Base-by-base conservation (phyloP, 1,284 basidiomycete species). In the Pholiota adiposa region DNA sequence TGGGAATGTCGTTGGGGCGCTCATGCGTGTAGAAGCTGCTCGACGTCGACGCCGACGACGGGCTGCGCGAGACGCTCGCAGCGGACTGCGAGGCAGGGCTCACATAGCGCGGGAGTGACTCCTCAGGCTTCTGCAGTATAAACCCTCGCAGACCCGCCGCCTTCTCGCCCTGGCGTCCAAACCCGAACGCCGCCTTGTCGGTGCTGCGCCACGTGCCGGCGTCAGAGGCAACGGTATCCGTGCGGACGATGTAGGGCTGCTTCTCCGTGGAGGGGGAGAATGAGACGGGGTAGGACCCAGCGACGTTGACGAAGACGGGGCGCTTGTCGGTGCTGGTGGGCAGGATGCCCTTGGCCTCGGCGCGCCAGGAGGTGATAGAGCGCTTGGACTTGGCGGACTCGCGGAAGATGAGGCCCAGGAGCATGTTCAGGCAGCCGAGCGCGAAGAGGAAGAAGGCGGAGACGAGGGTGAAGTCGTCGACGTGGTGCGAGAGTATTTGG, bases 401-500 rank as follows among this genome's bases (percentile, higher is more conserved):
- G 60, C 87, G 84, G 82, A 90, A 91, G 69, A 90, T 80, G 68
- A 92, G 82, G 23, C 90, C 93, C 50, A 89, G 80, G 60, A 94
- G 73, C 63, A 93, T 87, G 80, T 97, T 95, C 67, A 92, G 71
- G 71, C 91, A 91, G 1, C 92, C 93, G 55, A 96, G 71, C 50
- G 93, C 80, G 77, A 96, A 96, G 65, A 96, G 81, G 74, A 96
- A 84, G 84, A 94, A 93, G 16, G 88, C 89, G 1, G 92, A 82
- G 58, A 94, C 92, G 66, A 94, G 87, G 1, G 92, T 84, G 73
- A 96, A 94, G 62, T 83, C 82, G 64, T 87, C 82, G 58, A 92
- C 88, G 68, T 87, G 88, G 73, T 94, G 92, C 0, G 91, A 92
- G 62, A 96, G 87, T 50, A 94, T 86, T 52, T 88, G 86, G 0